A percentile compares a stretch with the other conserved stretches of the same genome.
These are phyloP conservation scores for Kurtzmaniella cleridarum DNA, from an alignment of 805 yeast species.

Conservation along the genomic window DNA sequence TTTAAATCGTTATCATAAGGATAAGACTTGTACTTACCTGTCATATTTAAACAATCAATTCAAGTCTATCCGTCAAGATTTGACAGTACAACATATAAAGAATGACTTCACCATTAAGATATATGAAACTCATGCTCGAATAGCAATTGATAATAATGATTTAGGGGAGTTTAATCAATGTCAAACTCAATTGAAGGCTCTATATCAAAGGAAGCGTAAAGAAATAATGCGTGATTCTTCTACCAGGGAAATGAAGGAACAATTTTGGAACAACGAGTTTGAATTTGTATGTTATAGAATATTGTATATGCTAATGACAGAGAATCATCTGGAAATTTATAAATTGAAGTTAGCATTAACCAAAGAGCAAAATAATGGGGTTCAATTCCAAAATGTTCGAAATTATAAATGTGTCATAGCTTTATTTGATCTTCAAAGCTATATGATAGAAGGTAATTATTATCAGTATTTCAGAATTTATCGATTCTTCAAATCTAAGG, in stretches of 20 bases:
- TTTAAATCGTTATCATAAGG: constrained; percentile 43
- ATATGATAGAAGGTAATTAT: constrained; percentile 41
- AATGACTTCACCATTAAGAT: constrained; percentile 71
- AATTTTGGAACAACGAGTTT: constrained; percentile 22
- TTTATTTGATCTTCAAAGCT: constrained; percentile 4
- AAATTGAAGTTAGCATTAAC: constrained; percentile 24
- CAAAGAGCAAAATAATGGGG: constrained; percentile 3
- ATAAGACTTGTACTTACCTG: constrained; percentile 45
- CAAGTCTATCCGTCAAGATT: constrained; percentile 87
- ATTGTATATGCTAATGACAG: constrained; percentile 70
- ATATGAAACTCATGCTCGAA: constrained; percentile 79
- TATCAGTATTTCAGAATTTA: constrained; percentile 42
- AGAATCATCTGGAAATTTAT: constrained; percentile 52
- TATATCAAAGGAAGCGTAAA: constrained; percentile 45
- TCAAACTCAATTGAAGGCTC: constrained; percentile 66
- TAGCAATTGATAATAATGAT: constrained; percentile 81
- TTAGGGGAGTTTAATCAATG: constrained; percentile 95
- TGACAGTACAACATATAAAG: constrained; percentile 85
- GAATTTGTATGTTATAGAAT: constrained; percentile 75
- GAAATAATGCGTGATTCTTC: constrained; percentile 1
- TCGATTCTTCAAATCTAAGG: constrained; percentile 6
- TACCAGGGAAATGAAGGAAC: constrained; percentile 17
- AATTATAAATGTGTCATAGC: constrained; percentile 3
- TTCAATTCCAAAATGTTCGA: constrained; percentile 6
- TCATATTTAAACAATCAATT: constrained; percentile 83